phyloP scores from a whole-genome alignment of 2,329 filamentous ascomycete genomes.

The Allantophomopsis lycopodina region DNA sequence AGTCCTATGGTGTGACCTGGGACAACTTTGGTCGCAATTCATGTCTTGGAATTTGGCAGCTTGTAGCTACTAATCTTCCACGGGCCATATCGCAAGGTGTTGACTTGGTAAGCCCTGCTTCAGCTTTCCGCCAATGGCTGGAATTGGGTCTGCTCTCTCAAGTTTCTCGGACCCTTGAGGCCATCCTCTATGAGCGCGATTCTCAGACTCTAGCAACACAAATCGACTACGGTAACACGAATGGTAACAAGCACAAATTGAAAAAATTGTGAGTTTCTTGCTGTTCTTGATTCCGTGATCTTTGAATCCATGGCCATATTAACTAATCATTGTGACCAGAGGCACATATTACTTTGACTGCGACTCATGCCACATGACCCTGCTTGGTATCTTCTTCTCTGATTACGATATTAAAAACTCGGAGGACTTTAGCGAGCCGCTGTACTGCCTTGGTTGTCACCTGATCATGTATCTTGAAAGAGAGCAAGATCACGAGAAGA shows the following conservation, averaged over 20 bases:
- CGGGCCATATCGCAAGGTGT: slow-evolving; percentile 8
- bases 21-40: slow-evolving; percentile 10
- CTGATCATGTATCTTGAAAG: slow-evolving; percentile 3
- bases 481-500: slow-evolving; percentile 15
- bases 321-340: slow-evolving; percentile 1
- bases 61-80: slow-evolving; percentile 6
- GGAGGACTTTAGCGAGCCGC: not conserved
- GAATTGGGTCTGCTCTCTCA: slow-evolving; percentile 10
- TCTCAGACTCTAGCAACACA: slow-evolving; percentile 4
- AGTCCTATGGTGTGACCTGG: slow-evolving; percentile 13
- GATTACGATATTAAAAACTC: slow-evolving; percentile 1
- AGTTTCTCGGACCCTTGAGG: slow-evolving; percentile 8
- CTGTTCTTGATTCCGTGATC: not conserved
- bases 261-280: too few species aligned
- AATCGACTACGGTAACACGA: slow-evolving; percentile 5
- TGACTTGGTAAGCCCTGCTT: slow-evolving; percentile 6
- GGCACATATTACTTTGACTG: slow-evolving; percentile 3
- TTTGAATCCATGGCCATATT: not conserved
- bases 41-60: slow-evolving; percentile 10
- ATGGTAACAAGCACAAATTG: not conserved
- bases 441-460: slow-evolving; percentile 9
- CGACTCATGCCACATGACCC: slow-evolving; percentile 1
- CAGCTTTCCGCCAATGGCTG: slow-evolving; percentile 13
- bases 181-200: slow-evolving; percentile 2
- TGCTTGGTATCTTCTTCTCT: slow-evolving; percentile 10